Conservation (phyloP, 225 moss, liverwort and hornwort genomes). For the Antitrichia curtipendula region DNA sequence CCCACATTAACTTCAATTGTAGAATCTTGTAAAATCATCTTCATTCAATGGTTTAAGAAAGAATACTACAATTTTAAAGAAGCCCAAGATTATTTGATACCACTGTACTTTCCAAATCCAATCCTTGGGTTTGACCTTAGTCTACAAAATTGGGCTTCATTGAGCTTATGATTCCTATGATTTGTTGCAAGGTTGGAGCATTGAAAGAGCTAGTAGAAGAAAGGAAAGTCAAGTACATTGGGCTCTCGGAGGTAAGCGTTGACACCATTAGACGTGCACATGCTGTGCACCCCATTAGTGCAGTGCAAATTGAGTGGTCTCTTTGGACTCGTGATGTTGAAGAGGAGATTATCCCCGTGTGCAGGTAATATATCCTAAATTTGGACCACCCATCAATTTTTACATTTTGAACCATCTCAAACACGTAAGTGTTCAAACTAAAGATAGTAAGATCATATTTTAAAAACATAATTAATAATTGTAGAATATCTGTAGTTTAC, state of each 20-base stretch:
- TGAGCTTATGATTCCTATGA: not conserved
- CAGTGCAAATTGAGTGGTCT: constrained; percentile 5
- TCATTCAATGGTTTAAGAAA: not conserved
- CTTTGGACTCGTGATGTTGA: constrained; percentile 3
- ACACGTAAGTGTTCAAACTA: not conserved
- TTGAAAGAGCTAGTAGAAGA: constrained; percentile 5
- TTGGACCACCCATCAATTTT: not conserved
- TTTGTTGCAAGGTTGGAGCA: not conserved
- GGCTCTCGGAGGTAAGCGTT: not conserved
- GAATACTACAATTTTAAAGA: not conserved
- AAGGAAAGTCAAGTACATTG: constrained; percentile 7
- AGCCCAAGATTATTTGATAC: not conserved
- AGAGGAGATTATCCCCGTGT: not conserved
- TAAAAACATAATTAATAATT: not conserved
- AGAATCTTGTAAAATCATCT: not conserved
- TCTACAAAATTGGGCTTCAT: no score
- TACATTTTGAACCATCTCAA: not conserved
- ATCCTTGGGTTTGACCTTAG: not conserved
- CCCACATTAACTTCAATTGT: not conserved
- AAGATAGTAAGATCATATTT: not conserved
- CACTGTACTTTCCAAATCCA: not conserved
- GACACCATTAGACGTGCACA: not conserved
- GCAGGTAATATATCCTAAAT: not conserved
- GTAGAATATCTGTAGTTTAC: not conserved
- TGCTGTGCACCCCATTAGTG: constrained; percentile 1